These are phyloP conservation scores for Brassica balearica DNA, from an alignment of 441 rosid species.

Conservation along the genomic window DNA sequence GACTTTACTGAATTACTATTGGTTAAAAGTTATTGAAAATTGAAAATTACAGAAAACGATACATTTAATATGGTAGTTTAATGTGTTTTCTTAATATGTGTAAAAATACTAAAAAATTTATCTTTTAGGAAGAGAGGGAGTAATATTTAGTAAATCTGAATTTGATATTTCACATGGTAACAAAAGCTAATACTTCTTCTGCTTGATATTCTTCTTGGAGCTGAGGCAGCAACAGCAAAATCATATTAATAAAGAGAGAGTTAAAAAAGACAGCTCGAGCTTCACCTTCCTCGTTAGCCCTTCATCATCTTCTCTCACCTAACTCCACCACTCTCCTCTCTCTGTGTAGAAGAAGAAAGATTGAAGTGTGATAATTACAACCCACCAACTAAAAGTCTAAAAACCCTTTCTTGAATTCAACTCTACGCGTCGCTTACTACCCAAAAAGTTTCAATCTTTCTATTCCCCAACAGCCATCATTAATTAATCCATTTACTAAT, in stretches of 20 bases:
- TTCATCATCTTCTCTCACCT: constrained; percentile 39
- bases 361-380: constrained; percentile 68
- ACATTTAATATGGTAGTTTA: too few relatives aligned
- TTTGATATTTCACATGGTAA: constrained; percentile 6
- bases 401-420: constrained; percentile 78
- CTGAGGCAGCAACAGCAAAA: neutral
- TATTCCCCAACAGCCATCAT: constrained; percentile 30
- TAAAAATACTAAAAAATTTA: too few relatives aligned
- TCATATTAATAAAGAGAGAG: too few relatives aligned
- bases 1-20: too few relatives aligned
- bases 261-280: neutral
- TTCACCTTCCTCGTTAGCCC: constrained; percentile 40
- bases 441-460: constrained; percentile 41
- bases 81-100: too few relatives aligned
- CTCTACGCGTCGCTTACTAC: constrained; percentile 60
- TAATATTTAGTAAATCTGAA: too few relatives aligned
- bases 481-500: constrained; percentile 31
- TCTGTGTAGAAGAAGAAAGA: constrained; percentile 24
- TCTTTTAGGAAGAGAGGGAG: too few relatives aligned
- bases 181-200: neutral
- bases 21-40: too few relatives aligned
- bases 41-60: too few relatives aligned
- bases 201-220: neutral
- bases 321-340: constrained; percentile 42
- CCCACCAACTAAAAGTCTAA: constrained; percentile 54